Evolutionary conservation across 2,329 filamentous ascomycete genomes (phyloP), one percentile per base, ranked within the genome.

Genomic region (Cladobotryum mycophilum): DNA sequence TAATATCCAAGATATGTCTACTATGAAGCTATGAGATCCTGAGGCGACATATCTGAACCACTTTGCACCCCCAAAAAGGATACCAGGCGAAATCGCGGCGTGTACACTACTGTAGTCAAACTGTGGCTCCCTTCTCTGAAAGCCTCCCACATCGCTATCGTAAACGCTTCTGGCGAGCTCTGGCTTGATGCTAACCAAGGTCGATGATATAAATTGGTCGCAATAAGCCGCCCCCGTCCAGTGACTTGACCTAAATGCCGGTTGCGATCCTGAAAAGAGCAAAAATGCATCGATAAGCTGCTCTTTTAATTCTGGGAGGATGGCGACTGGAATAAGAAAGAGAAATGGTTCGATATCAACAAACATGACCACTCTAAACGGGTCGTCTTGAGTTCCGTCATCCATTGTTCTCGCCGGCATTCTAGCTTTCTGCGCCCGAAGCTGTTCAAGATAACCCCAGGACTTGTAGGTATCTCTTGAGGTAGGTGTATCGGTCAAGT

Each of bases 281-380:
- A 90, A 65, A 56, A 91, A 90, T 3, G 84, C 82, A 59, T 91
- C 80, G 17, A 93, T 48, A 0, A 95, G 66, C 25, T 76, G 64
- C 9, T 66, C 60, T 7, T 64, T 67, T 1, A 79, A 61, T 2
- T 53, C 53, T 49, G 62, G 49, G 51, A 74, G 57, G 22, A 62
- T 62, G 5, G 48, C 33, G 0, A 56, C 46, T 0, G 80, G 79
- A 4, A 85, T 65, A 45, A 70, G 60, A 33, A 82, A 70, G 2
- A 95, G 62, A 25, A 86, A 75, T 1, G 79, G 74, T 54, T 81
- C 71, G 17, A 96, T 73, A 63, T 97, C 93, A 0, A 82, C 80
- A 58, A 84, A 90, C 61, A 96, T 80, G 42, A 96, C 79, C 3
- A 93, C 81, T 35, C 90, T 80, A 57, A 87, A 95, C 0, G 89